These are phyloP conservation scores for Lepidopterella palustris DNA, from an alignment of 495 filamentous ascomycete genomes.

Conservation along the genomic window DNA sequence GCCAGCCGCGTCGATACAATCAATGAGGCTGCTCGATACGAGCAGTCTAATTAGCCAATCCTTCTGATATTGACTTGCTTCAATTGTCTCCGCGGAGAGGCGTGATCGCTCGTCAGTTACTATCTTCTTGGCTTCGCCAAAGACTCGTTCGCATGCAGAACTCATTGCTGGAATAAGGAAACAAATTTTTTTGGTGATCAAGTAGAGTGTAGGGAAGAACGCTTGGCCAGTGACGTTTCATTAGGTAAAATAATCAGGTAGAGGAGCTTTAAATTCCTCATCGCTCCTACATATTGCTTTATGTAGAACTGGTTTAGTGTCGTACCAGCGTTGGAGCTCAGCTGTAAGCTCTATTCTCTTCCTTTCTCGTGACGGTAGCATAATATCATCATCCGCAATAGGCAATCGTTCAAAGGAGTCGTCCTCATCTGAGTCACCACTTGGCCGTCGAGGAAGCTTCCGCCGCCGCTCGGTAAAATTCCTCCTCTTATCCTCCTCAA, in stretches of 20 bases:
- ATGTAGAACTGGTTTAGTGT: neutral
- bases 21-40: neutral
- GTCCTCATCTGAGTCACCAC: neutral
- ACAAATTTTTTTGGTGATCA: neutral
- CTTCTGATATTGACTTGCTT: neutral
- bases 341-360: neutral
- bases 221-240: neutral
- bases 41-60: neutral
- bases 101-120: neutral
- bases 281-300: neutral
- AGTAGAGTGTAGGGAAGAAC: neutral
- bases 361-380: neutral
- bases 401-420: neutral
- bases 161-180: neutral
- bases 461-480: neutral
- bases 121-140: neutral
- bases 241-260: neutral
- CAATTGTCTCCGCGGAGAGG: neutral
- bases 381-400: neutral
- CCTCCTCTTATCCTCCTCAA: neutral
- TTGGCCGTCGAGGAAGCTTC: neutral
- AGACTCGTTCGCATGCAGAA: neutral
- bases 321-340: neutral
- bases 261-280: neutral
- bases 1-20: neutral